Conservation (phyloP, 225 moss, liverwort and hornwort genomes). For the Lunularia cruciata region DNA sequence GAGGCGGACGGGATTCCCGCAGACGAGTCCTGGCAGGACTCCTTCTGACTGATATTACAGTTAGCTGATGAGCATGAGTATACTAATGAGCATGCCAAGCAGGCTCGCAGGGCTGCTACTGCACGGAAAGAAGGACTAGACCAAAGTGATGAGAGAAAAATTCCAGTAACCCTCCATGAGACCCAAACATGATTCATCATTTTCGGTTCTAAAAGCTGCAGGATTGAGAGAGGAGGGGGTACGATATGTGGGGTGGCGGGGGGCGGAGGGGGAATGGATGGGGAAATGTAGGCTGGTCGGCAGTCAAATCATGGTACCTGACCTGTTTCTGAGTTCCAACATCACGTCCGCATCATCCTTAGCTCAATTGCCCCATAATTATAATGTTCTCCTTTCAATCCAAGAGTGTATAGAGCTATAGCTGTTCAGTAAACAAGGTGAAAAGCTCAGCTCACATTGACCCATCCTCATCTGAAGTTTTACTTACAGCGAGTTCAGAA, state of each 20-base stretch:
- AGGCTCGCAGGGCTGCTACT: background rate
- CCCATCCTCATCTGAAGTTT: too few species aligned
- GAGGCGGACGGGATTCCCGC: constrained; percentile 6
- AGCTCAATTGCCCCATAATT: background rate
- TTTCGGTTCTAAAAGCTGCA: constrained; percentile 9
- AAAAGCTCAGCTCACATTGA: too few species aligned
- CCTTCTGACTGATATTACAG: background rate
- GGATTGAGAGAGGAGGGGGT: background rate
- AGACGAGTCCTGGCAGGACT: background rate
- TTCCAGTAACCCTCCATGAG: background rate
- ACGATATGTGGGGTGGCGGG: too few species aligned
- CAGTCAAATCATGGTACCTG: constrained; percentile 7
- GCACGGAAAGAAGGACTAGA: constrained; percentile 6
- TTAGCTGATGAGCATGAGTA: constrained; percentile 13
- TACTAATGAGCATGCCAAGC: constrained; percentile 6
- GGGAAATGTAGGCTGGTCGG: constrained; percentile 1
- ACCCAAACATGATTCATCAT: constrained; percentile 4
- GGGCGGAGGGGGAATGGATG: background rate
- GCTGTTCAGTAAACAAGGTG: too few species aligned
- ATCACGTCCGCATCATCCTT: constrained; percentile 1
- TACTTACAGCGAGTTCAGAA: too few species aligned
- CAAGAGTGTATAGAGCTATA: too few species aligned
- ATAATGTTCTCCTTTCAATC: background rate
- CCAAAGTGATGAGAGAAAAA: constrained; percentile 7
- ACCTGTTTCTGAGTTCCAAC: background rate